Evolutionary conservation across 2,329 filamentous ascomycete genomes (phyloP), one percentile per base, ranked within the genome.

Genomic region (Seiridium unicorne): DNA sequence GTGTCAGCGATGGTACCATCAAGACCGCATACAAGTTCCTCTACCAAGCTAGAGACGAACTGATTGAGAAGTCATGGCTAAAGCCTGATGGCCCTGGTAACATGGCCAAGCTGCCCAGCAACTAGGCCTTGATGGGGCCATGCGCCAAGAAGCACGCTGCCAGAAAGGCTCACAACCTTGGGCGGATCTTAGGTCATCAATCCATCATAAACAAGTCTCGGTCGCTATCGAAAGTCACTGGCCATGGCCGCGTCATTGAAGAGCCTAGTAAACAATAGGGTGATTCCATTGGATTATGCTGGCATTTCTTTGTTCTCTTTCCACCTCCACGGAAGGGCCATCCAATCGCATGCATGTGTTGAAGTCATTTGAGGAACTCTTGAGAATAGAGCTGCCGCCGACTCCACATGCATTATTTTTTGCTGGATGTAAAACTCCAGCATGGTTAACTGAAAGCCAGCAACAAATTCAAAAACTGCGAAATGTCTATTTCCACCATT

Each of bases 1-100:
- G 92, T 65, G 95, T 99, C 35, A 97, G 93, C 73, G 96, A 99
- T 71, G 93, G 95, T 59, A 99, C 95, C 0, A 97, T 99, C 69
- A 93, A 96, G 70, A 96, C 92, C 34, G 93, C 94, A 0, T 99
- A 98, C 81, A 95, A 95, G 72, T 88, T 91, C 70, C 82, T 99
- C 54, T 94, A 93, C 72, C 81, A 83, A 18, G 88, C 89, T 54
- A 86, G 88, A 55, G 88, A 94, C 59, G 82, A 85, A 63, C 78
- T 99, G 61, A 86, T 97, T 68, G 87, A 90, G 66, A 80, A 86
- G 56, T 86, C 90, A 62, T 94, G 92, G 87, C 82, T 94, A 58
- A 82, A 58, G 31, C 64, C 84, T 58, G 86, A 88, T 61, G 90
- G 90, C 60, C 84, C 85, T 69, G 91, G 88, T 44, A 88, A 88